Percentiles rank a stretch among this genome's conserved stretches.
Conservation (phyloP, 164 flowering plant species). For the Pachysandra terminalis region DNA sequence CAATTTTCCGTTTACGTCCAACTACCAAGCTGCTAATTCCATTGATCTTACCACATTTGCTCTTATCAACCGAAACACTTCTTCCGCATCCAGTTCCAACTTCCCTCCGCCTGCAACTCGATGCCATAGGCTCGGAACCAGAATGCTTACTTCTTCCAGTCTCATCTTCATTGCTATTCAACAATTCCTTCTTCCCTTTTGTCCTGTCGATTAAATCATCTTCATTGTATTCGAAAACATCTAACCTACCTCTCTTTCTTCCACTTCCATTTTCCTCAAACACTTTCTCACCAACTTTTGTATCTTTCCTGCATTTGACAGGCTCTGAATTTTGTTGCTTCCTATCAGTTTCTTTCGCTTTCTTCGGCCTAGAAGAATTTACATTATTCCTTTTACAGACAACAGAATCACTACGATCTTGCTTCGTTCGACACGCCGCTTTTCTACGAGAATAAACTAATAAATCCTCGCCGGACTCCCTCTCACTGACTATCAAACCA, state of each 20-base stretch:
- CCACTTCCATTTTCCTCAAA: slow-evolving; percentile 16
- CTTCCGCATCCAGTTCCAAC: slow-evolving; percentile 31
- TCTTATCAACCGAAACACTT: slow-evolving; percentile 32
- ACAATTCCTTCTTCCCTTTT: slow-evolving; percentile 11
- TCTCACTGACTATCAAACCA: slow-evolving; percentile 37
- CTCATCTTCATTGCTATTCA: slow-evolving; percentile 21
- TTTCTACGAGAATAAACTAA: slow-evolving; percentile 19
- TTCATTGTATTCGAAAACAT: slow-evolving; percentile 47
- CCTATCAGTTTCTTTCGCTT: slow-evolving; percentile 25
- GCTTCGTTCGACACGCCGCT: slow-evolving; percentile 17
- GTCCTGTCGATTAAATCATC: slow-evolving; percentile 38
- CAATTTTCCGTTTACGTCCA: slow-evolving; percentile 20
- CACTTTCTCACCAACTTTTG: slow-evolving; percentile 13
- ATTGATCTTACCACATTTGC: slow-evolving; percentile 29
- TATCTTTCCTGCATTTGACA: slow-evolving; percentile 21
- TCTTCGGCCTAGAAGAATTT: slow-evolving; percentile 14
- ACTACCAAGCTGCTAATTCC: slow-evolving; percentile 17
- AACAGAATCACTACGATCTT: slow-evolving; percentile 28
- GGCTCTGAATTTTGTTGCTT: slow-evolving; percentile 21
- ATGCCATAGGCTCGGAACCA: slow-evolving; percentile 15
- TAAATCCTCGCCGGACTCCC: slow-evolving; percentile 48
- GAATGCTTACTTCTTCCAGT: slow-evolving; percentile 23
- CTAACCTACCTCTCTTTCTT: slow-evolving; percentile 40
- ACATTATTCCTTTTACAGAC: slow-evolving; percentile 3
- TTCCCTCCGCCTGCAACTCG: slow-evolving; percentile 24